Conservation (phyloP, 371 early-diverging fungal genomes). For the Mortierella sp. region DNA sequence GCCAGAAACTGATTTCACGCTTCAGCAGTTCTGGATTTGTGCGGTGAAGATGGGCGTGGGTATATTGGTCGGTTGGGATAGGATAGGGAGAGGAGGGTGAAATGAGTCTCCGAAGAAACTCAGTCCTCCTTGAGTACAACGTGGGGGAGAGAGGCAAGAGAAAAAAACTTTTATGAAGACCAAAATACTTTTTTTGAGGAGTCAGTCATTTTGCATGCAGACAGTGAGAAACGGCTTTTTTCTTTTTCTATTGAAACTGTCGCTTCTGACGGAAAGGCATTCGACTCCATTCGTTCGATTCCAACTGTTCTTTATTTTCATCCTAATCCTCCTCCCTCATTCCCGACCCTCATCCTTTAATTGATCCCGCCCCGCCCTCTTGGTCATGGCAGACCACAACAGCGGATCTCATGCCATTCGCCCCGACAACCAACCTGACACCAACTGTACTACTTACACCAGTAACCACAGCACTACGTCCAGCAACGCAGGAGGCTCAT, state of each 20-base stretch:
- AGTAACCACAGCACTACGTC: neutral
- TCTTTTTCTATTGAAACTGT: neutral
- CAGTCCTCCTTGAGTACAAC: neutral
- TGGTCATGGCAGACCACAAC: slow-evolving; percentile 4
- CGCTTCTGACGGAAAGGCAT: neutral
- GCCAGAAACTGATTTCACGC: too few relatives aligned
- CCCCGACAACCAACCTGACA: neutral
- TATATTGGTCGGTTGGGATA: neutral
- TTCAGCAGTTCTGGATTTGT: too few relatives aligned
- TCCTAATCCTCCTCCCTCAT: neutral
- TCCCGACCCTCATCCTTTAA: neutral
- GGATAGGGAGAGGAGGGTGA: neutral
- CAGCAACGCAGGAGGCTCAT: neutral
- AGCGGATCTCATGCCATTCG: neutral
- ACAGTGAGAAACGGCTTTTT: too few relatives aligned
- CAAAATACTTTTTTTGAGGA: too few relatives aligned
- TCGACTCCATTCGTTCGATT: neutral
- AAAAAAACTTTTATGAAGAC: too few relatives aligned
- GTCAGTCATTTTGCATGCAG: too few relatives aligned
- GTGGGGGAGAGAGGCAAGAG: too few relatives aligned
- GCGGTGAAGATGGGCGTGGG: neutral
- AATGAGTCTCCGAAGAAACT: neutral
- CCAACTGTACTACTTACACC: neutral
- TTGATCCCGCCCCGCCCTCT: neutral
- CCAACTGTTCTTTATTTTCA: neutral